A percentile compares a stretch with the other conserved stretches of the same genome.
Conservation (phyloP, 2,329 filamentous ascomycete genomes). For the Rhinocladiella similis region DNA sequence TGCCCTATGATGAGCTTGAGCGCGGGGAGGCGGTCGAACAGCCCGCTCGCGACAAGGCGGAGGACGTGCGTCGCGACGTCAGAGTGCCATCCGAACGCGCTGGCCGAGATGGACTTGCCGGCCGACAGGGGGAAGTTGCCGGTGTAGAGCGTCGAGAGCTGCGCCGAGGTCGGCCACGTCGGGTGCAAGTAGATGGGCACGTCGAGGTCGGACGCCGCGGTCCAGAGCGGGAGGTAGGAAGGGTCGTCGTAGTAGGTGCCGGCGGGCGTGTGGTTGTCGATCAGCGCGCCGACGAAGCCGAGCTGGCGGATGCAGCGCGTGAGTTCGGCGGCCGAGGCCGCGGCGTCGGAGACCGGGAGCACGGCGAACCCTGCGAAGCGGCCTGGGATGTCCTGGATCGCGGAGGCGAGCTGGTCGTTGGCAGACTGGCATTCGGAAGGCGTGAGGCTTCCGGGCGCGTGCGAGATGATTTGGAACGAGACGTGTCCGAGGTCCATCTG, state of each 20-base stretch:
- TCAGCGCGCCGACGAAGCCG: constrained; percentile 50
- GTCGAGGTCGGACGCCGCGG: constrained; percentile 45
- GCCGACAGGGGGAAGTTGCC: constrained; percentile 28
- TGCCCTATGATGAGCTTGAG: constrained; percentile 59
- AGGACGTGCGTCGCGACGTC: constrained; percentile 40
- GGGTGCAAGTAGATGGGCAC: constrained; percentile 57
- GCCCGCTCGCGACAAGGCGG: constrained; percentile 50
- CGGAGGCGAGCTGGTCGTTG: constrained; percentile 24
- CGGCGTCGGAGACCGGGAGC: constrained; percentile 42
- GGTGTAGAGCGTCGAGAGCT: constrained; percentile 40
- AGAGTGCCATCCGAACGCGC: constrained; percentile 37
- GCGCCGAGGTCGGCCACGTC: constrained; percentile 41
- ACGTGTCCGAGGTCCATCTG: constrained; percentile 23
- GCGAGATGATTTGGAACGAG: constrained; percentile 25
- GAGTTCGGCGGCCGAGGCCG: constrained; percentile 37
- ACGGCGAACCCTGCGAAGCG: constrained; percentile 47
- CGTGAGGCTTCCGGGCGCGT: constrained; percentile 19
- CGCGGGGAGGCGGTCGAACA: constrained; percentile 57
- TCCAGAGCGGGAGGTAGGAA: constrained; percentile 45
- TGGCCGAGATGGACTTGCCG: constrained; percentile 12
- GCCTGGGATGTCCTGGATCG: constrained; percentile 32
- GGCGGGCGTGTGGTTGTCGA: constrained; percentile 41
- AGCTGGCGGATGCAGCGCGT: constrained; percentile 42
- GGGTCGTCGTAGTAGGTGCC: constrained; percentile 44
- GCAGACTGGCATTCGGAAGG: constrained; percentile 17